Base-by-base conservation (phyloP, 352 stramenopile species). In the Globisporangium echinulatum region DNA sequence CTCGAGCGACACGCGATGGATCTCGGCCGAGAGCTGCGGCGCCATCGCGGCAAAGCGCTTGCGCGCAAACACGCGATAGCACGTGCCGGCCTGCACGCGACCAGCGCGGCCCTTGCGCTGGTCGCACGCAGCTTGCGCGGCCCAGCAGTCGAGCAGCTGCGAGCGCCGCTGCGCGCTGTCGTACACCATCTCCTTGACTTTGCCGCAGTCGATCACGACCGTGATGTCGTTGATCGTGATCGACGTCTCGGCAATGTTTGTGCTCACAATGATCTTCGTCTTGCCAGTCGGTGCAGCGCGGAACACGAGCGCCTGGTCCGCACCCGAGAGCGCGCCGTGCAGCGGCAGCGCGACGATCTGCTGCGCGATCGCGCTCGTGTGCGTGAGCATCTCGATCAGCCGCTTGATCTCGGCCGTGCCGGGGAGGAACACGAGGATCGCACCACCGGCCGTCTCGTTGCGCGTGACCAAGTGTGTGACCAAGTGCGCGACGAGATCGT, bases 151-250 rank as follows among this genome's bases (percentile, higher is more conserved):
- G 8, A 92, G 56, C n/a, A 96, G 50, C 58, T 89, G 78, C 7
- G 85, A 95, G 13, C 82, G 81, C 3, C 78, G 70, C 56, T 81
- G 72, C 46, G 70, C 73, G 37, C 72, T 74, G 58, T 94, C 85
- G 61, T 93, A 95, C n/a, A 88, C 74, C 84, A 95, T 94, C 64
- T 94, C 82, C 59, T 94, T 96, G 19, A 93, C 83, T 59, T 90
- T 91, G 51, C 87, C 87, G 8, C 75, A 88, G 66, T 96, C 86
- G 19, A 96, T 88, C 33, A 96, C 87, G 7, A 76, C 79, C 15
- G 85, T 93, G 49, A 94, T 87, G 55, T 96, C 87, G 58, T 95
- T 79, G 69, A 96, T 94, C 50, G 87, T 95, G 51, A 96, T 92
- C 5, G 83, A 94, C 15, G 85, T 96, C 69, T 96, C 87, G n/a